Base-by-base conservation (phyloP, 768 basidiomycete species). In the Suillus americanus region DNA sequence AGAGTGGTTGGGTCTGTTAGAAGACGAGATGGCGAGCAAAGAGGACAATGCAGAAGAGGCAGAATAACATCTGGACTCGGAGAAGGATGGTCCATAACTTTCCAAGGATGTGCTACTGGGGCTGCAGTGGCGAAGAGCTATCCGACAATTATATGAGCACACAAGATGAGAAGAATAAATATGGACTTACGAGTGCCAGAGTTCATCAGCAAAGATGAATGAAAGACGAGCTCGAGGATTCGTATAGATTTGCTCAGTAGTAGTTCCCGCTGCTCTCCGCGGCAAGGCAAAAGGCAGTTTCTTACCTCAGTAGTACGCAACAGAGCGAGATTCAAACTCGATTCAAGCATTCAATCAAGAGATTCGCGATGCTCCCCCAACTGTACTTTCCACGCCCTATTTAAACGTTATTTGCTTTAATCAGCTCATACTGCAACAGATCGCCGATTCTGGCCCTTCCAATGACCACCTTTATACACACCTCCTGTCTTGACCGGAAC, bases 1-100 rank as follows among this genome's bases (percentile, higher is more conserved):
- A 97, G 87, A 10, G 81, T 84, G 41, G 84, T 78, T 3, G 89
- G 88, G 4, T 78, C 72, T 28, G 69, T 64, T 28, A 88, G 79
- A 62, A 77, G 62, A 28, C 74, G 46, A 1, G 74, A 65, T 8
- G 75, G 72, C 1, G 70, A 61, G 68, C 91, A 91, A 74, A 85
- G 71, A 3, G 85, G 82, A 71, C 91, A 92, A 61, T 65, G 63
- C 63, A 89, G 78, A 62, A 85, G 71, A 43, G 79, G 69, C 61
- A 77, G 68, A 67, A 83, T 71, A 20, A 30, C 3, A 28, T n/a
- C n/a, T n/a, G n/a, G n/a, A n/a, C 12, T 59, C 30, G 57, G 57
- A 41, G 57, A 59, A 28, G 40, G 40, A 59, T 20, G 12, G 28
- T 41, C 18, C 57, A 59, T 59, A 23, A 56, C 37, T 23, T 38